Percentiles rank a stretch among this genome's conserved stretches.
Evolutionary conservation across 768 basidiomycete species (phyloP).

Genomic region (Jaapia argillacea): DNA sequence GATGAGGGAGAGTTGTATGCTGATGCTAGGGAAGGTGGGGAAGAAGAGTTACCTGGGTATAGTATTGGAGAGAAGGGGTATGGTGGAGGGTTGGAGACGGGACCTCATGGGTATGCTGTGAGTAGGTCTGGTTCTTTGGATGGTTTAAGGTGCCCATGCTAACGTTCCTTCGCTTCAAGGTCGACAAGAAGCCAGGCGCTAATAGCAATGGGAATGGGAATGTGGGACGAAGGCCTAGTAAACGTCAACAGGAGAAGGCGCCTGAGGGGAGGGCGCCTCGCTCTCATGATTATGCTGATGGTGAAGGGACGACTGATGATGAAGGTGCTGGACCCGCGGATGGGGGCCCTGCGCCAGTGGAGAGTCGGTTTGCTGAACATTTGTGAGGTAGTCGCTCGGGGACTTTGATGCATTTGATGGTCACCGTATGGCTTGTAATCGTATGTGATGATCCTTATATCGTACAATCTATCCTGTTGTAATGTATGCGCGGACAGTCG

Average conservation of each 20-base stretch:
- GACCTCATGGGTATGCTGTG: slow-evolving; percentile 53
- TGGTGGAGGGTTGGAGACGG: slow-evolving; percentile 28
- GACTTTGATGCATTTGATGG: too few relatives aligned
- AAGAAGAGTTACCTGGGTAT: slow-evolving; percentile 55
- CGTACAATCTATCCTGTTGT: too few relatives aligned
- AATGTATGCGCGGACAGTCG: too few relatives aligned
- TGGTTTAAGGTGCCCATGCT: not conserved
- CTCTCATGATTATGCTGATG: not conserved
- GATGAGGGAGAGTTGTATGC: slow-evolving; percentile 38
- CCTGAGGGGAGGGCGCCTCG: slow-evolving; percentile 45
- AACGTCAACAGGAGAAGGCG: slow-evolving; percentile 65
- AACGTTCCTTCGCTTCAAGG: slow-evolving; percentile 24
- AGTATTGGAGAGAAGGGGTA: slow-evolving; percentile 29
- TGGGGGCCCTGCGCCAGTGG: not conserved
- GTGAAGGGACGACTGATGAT: not conserved
- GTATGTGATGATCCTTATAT: too few relatives aligned
- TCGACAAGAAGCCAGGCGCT: slow-evolving; percentile 32
- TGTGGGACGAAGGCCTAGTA: slow-evolving; percentile 35
- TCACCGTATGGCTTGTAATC: too few relatives aligned
- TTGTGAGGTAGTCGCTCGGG: too few relatives aligned
- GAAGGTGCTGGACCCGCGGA: not conserved
- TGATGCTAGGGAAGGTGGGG: slow-evolving; percentile 20
- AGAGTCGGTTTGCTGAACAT: not conserved
- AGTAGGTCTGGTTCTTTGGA: slow-evolving; percentile 25
- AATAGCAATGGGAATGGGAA: slow-evolving; percentile 21